Evolutionary conservation across 768 basidiomycete genomes (phyloP).

Genomic region (Lentinula lateritia): DNA sequence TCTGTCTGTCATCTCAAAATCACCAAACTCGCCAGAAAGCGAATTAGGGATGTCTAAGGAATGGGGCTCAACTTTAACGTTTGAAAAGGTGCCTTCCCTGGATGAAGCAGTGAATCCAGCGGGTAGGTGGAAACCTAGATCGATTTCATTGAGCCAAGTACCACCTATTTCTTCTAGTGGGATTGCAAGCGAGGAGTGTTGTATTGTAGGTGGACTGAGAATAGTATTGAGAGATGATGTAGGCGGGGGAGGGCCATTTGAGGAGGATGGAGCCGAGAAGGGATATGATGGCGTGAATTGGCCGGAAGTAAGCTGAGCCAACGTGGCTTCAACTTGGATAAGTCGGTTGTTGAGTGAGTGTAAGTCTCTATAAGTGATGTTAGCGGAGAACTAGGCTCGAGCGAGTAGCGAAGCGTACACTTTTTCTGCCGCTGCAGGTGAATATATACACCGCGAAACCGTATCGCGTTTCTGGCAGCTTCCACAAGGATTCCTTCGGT

Average conservation of each 20-base stretch:
- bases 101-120: constrained; percentile 1
- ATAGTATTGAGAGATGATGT: constrained; percentile 4
- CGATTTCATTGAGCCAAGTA: constrained; percentile 58
- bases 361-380: constrained; percentile 46
- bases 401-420: constrained; percentile 42
- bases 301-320: constrained; percentile 44
- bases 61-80: constrained; percentile 13
- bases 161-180: constrained; percentile 51
- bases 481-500: constrained; percentile 70
- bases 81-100: neutral
- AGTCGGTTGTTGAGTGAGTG: constrained; percentile 81
- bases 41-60: constrained; percentile 8
- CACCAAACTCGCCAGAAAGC: neutral
- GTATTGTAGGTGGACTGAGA: constrained; percentile 17
- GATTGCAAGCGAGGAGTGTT: constrained; percentile 44
- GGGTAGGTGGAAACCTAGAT: constrained; percentile 18
- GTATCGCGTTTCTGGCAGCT: constrained; percentile 80
- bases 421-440: constrained; percentile 81
- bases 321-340: constrained; percentile 58
- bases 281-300: constrained; percentile 17
- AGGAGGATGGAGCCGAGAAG: constrained; percentile 9
- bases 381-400: neutral
- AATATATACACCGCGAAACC: constrained; percentile 66
- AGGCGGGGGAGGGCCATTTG: constrained; percentile 1
- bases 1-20: constrained; percentile 6